Evolutionary conservation across 73 alveolate species (phyloP), one percentile per base, ranked within the genome.

Genomic region (Uronychia binucleata): DNA sequence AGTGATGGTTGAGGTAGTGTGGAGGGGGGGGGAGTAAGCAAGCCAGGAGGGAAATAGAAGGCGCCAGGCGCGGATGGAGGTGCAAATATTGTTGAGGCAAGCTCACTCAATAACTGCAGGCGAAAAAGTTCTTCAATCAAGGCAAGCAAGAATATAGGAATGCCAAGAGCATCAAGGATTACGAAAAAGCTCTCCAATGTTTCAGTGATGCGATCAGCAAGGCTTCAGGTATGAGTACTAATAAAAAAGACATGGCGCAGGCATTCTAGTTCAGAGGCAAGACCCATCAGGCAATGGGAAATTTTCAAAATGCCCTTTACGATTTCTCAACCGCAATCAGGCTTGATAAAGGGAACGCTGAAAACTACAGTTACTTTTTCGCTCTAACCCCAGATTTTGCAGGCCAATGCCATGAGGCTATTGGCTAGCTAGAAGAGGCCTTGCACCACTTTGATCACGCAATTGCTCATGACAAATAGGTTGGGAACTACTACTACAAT

Each of bases 391-490:
- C 13, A 78, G 97, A 67, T 94, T 85, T 60, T 86, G 96, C 92
- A 46, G 94, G 87, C 77, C 81, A 58, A 57, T 88, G 94, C 59
- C 88, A 88, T 77, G 31, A 83, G 46, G 84, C 91, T 74, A 77
- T 94, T 28, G 91, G 91, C 28, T 59, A 95, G 46, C 82, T 83
- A 0, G 97, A 95, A 31, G 98, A 95, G 57, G 99, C 99, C 0
- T 80, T 95, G 25, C 85, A 85, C 33, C 98, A 95, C 77, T 95
- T 75, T 78, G 89, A 95, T 0, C 83, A 82, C 77, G 99, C 99
- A 0, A 93, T 95, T 13, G 82, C 88, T 33, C 60, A 87, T 1
- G 97, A 94, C 75, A 79, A 87, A 26, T 33, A 88, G 11, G 93
- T 92, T 78, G 98, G 98, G 8, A 86, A 77, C 78, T 86, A 90